Percentiles rank a stretch among this genome's conserved stretches.
Evolutionary conservation across 1,284 basidiomycete species (phyloP).

Genomic region (Cutaneotrichosporon cutaneum): DNA sequence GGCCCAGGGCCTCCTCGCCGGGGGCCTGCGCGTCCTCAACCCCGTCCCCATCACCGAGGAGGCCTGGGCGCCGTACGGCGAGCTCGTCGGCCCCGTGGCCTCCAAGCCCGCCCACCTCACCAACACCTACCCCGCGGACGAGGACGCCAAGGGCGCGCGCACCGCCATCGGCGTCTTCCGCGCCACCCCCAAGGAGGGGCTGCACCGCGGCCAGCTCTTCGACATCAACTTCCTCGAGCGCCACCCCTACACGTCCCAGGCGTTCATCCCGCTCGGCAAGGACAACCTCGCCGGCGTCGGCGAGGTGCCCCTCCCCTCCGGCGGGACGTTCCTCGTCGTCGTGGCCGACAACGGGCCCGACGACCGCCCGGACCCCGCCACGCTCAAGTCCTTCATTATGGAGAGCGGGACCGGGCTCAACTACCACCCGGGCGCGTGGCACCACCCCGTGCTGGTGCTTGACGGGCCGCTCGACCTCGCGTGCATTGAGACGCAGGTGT

Average conservation of each 20-base stretch:
- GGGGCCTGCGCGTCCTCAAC: background rate
- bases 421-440: slow-evolving; percentile 81
- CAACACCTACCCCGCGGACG: slow-evolving; percentile 63
- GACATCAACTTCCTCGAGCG: slow-evolving; percentile 53
- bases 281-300: slow-evolving; percentile 49
- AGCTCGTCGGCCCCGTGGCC: slow-evolving; percentile 69
- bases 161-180: slow-evolving; percentile 74
- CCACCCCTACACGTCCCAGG: slow-evolving; percentile 61
- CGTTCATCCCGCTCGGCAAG: slow-evolving; percentile 84
- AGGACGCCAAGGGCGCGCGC: slow-evolving; percentile 45
- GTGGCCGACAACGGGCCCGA: slow-evolving; percentile 75
- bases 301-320: slow-evolving; percentile 40
- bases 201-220: slow-evolving; percentile 58
- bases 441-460: slow-evolving; percentile 52
- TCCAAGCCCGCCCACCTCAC: slow-evolving; percentile 55
- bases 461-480: slow-evolving; percentile 51
- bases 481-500: slow-evolving; percentile 52
- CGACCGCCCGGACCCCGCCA: slow-evolving; percentile 70
- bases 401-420: slow-evolving; percentile 71
- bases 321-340: slow-evolving; percentile 60
- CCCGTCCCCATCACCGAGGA: slow-evolving; percentile 56
- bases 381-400: slow-evolving; percentile 52
- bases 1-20: background rate
- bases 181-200: slow-evolving; percentile 58
- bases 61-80: slow-evolving; percentile 66